Base-by-base conservation (phyloP, 805 yeast species). In the Pichia ethanolica region DNA sequence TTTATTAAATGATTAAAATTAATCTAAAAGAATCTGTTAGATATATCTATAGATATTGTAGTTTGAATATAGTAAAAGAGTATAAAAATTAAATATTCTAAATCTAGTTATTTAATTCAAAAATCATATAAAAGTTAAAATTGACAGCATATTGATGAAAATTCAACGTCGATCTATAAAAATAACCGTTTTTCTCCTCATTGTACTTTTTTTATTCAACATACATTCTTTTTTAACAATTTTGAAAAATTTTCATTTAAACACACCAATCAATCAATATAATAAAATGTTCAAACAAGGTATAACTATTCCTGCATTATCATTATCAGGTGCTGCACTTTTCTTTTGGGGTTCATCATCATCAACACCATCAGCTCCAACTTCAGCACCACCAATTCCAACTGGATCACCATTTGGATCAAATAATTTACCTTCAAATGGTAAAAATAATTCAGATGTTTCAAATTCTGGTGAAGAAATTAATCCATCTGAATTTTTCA, bases 401-500 rank as follows among this genome's bases (percentile, higher is more conserved):
- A 6, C 20, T 25, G 39, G 39, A 5, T 12, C 39, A 20, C 8
- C 34, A 20, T 34, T 20, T 34, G 45, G 38, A 28, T 8, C 32
- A 28, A 8, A 5, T 6, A 8, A 8, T 28, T 28, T 38, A 2
- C 49, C 56, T 12, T 35, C 40, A 25, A 47, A 45, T 25, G 56
- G 56, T 20, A 46, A 47, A 13, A 34, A 25, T 13, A 35, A 14
- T 36, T 30, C 35, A 13, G 30, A 13, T 11, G 32, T 39, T 37
- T 42, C 5, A 30, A 35, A 10, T 7, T 50, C 62, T 11, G 66
- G 60, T 45, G 67, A 70, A 6, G 59, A 58, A 5, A 78, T 88
- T 5, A 74, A 79, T 51, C 99, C 98, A 0, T 76, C 79, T 26
- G 95, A 73, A 7, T 89, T 86, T 69, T 90, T 89, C 72, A 82